Conservation (phyloP, 441 rosid genomes). For the Corymbia calophylla region DNA sequence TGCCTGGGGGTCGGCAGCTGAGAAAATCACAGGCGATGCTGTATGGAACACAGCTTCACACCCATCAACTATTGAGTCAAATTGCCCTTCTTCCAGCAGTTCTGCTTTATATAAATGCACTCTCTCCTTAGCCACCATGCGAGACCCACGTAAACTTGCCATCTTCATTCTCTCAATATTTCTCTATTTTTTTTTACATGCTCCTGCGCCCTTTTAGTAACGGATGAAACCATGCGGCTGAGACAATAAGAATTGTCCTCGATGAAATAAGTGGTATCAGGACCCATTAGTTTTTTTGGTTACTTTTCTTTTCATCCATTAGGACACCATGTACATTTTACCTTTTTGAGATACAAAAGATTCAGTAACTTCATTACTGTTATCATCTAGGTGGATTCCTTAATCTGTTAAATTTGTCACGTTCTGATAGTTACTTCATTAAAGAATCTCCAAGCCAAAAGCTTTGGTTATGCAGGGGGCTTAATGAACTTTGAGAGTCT, state of each 20-base stretch:
- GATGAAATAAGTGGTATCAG: neutral
- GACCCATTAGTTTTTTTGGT: neutral
- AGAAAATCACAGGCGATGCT: constrained; percentile 25
- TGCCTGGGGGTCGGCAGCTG: constrained; percentile 18
- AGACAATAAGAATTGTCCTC: neutral
- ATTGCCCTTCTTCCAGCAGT: constrained; percentile 31
- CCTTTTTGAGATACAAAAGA: neutral
- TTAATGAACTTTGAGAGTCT: neutral
- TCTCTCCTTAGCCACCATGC: constrained; percentile 8
- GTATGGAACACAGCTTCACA: constrained; percentile 37
- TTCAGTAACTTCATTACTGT: too few relatives aligned
- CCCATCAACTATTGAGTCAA: constrained; percentile 23
- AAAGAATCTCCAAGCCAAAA: too few relatives aligned
- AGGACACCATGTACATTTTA: neutral
- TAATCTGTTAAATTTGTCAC: too few relatives aligned
- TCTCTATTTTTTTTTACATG: neutral
- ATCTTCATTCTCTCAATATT: neutral
- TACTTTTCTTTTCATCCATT: neutral
- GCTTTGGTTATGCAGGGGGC: neutral
- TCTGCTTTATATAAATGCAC: constrained; percentile 29
- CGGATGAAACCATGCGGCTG: neutral
- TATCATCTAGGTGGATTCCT: too few relatives aligned
- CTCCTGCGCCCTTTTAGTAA: neutral
- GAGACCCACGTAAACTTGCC: neutral
- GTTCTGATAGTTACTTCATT: too few relatives aligned